Base-by-base conservation (phyloP, 2,329 filamentous ascomycete genomes). In the Stemphylium beticola region DNA sequence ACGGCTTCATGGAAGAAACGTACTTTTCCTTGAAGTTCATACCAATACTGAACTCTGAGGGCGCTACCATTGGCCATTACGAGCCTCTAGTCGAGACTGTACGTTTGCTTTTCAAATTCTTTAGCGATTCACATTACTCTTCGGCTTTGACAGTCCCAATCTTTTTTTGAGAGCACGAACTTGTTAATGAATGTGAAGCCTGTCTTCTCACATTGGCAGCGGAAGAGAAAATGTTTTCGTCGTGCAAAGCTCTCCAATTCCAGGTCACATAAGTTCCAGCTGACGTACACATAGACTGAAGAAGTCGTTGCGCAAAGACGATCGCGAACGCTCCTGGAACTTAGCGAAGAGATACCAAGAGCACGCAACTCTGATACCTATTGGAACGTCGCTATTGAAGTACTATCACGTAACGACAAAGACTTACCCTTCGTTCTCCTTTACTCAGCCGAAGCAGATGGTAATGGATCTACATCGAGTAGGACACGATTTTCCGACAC, bases 21-120 rank as follows among this genome's bases (percentile, higher is more conserved):
- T 93, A 89, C 67, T 93, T 92, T 70, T 89, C 87, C 12, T 92
- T 89, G 86, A 88, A 86, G 2, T 85, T 93, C 29, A 86, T 92
- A 22, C 90, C 90, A 0, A 78, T 93, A 38, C 81, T 92, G 2
- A 89, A 89, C 3, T 80, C 81, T 14, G 85, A 90, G 50, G 90
- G 90, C 1, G 82, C 83, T 10, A 86, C 92, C 8, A 82, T 89
- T 41, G 90, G 88, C 1, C 75, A 92, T 1, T 92, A 91, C 68
- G 91, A 92, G 66, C 89, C 90, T 2, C 83, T 87, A 0, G 91
- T 91, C 59, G 90, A 93, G 59, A 91, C 91, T 61, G 93, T 90
- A 2, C 77, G 60, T 58, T 20, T 10, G 11, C 26, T 11, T 4
- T 9, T 10, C 10, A 29, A 2, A 29, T 2, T 11, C 26, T 4